These are phyloP conservation scores for Backusella macrospora DNA, from an alignment of 192 early-diverging fungal species.

Conservation along the genomic window DNA sequence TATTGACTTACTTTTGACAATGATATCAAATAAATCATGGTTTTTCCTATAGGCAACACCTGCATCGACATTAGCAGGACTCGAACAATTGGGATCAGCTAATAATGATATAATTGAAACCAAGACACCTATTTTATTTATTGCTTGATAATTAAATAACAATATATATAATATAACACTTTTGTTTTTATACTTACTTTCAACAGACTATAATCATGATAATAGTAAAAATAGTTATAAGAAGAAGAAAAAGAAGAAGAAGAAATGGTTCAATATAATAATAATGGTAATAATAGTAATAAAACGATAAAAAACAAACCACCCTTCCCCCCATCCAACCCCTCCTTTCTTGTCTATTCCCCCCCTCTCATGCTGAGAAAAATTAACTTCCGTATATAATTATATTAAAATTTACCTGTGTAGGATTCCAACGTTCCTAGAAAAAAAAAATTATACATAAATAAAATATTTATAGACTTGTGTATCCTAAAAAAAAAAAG, in stretches of 20 bases:
- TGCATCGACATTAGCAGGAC: constrained; percentile 58
- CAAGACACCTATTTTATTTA: constrained; percentile 42
- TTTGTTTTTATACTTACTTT: constrained; percentile 34
- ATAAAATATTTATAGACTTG: background rate
- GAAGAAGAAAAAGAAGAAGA: background rate
- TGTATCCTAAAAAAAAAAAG: background rate
- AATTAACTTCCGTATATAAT: background rate
- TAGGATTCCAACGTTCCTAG: constrained; percentile 83
- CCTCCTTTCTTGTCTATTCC: too few relatives aligned
- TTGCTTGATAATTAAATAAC: background rate
- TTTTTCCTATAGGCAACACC: constrained; percentile 53
- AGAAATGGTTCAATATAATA: background rate
- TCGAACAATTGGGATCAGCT: constrained; percentile 54
- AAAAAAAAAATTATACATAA: background rate
- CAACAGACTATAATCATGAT: constrained; percentile 36
- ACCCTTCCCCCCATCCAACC: too few relatives aligned
- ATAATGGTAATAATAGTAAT: too few relatives aligned
- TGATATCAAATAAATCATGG: constrained; percentile 35
- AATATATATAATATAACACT: background rate
- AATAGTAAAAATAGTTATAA: background rate
- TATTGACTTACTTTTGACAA: constrained; percentile 42
- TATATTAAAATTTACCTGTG: constrained; percentile 51
- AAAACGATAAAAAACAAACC: too few relatives aligned
- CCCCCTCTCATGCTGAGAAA: too few relatives aligned
- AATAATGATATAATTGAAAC: constrained; percentile 52